A percentile compares a stretch with the other conserved stretches of the same genome.
phyloP scores from a whole-genome alignment of 805 yeast species.

The Spathaspora hagerdaliae region DNA sequence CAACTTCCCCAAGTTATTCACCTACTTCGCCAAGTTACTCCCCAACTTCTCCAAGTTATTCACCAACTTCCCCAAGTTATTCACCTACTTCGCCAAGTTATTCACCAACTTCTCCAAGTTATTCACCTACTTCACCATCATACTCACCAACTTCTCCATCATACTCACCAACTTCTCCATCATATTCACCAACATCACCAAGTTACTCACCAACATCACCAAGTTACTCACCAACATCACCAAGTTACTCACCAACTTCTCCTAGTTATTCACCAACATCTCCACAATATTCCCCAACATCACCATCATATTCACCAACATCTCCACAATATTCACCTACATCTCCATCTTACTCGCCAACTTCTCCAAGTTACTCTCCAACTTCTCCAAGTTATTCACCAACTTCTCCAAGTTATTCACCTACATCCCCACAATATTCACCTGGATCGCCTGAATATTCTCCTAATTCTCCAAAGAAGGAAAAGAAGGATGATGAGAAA shows the following conservation, averaged over 20 bases:
- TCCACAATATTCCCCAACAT: conserved; percentile 68
- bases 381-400: conserved; percentile 79
- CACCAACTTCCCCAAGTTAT: conserved; percentile 77
- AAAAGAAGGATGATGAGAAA: conserved; percentile 15
- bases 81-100: conserved; percentile 71
- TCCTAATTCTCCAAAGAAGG: conserved; percentile 37
- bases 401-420: conserved; percentile 63
- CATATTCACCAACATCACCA: conserved; percentile 72
- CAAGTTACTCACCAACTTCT: conserved; percentile 73
- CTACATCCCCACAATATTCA: conserved; percentile 64
- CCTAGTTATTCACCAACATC: conserved; percentile 63
- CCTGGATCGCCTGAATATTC: conserved; percentile 46
- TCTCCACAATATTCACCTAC: conserved; percentile 68
- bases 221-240: conserved; percentile 64
- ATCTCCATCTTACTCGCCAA: conserved; percentile 53
- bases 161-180: conserved; percentile 61
- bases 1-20: conserved; percentile 64
- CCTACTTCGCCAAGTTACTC: conserved; percentile 53
- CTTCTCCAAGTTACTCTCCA: conserved; percentile 78
- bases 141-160: conserved; percentile 77
- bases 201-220: conserved; percentile 49
- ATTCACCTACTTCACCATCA: conserved; percentile 75
- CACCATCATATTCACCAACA: conserved; percentile 68
- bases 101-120: conserved; percentile 56
- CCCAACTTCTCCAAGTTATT: conserved; percentile 69